phyloP scores from a whole-genome alignment of 1,139 yeast genomes.

The Geotrichum citri-aurantii region DNA sequence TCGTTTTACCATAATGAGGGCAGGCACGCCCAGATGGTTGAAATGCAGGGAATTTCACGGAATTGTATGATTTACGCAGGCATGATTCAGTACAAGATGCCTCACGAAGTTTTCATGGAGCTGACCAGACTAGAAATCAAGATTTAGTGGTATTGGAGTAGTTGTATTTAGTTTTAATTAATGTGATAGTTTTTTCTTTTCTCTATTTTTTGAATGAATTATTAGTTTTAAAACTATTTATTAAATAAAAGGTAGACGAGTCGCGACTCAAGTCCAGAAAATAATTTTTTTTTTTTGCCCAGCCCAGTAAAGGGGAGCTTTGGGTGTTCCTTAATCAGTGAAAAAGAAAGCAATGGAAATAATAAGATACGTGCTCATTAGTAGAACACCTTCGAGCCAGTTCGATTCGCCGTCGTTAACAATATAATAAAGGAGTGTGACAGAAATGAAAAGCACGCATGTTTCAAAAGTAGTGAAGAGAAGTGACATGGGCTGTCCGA shows the following conservation, averaged over 20 bases:
- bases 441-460: conserved; percentile 80
- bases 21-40: conserved; percentile 47
- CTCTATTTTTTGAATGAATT: not conserved
- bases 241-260: not conserved
- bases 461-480: conserved; percentile 92
- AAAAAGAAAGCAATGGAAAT: conserved; percentile 75
- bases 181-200: not conserved
- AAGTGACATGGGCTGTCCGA: conserved; percentile 87
- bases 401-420: conserved; percentile 91
- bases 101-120: conserved; percentile 49
- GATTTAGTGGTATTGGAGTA: not conserved
- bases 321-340: not conserved
- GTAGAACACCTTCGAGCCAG: conserved; percentile 95
- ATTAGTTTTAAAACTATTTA: no score
- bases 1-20: conserved; percentile 45
- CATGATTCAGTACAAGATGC: conserved; percentile 92
- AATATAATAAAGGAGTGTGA: conserved; percentile 79
- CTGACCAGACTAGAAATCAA: conserved; percentile 2
- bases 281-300: not conserved
- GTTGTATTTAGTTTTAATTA: not conserved
- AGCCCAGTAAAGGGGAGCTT: not conserved
- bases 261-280: not conserved
- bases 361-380: conserved; percentile 76
- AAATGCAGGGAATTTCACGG: conserved; percentile 62
- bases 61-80: conserved; percentile 95